phyloP scores from a whole-genome alignment of 345 rosid species.

The Hibiscus syriacus region DNA sequence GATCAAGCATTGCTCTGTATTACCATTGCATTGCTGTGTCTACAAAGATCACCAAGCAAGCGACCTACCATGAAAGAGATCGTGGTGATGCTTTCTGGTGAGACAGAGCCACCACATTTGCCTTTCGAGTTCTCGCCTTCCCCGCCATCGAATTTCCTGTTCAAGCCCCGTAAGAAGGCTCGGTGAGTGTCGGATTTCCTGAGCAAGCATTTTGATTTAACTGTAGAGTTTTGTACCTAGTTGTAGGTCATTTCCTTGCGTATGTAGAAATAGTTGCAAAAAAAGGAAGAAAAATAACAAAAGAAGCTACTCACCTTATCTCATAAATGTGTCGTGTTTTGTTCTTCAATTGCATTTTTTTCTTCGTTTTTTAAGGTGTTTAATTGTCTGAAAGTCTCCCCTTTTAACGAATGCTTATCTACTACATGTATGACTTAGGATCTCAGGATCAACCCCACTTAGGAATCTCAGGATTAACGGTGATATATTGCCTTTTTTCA shows the following conservation, averaged over 20 bases:
- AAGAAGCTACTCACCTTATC: not conserved
- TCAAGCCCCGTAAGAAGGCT: constrained; percentile 46
- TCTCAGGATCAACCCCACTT: no score
- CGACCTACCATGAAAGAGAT: constrained; percentile 64
- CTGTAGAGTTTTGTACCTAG: constrained; percentile 29
- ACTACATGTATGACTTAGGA: no score
- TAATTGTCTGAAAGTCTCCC: constrained; percentile 6
- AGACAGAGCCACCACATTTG: constrained; percentile 55
- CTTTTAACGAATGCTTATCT: not conserved
- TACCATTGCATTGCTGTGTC: constrained; percentile 62
- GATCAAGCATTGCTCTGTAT: constrained; percentile 63
- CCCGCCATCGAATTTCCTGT: constrained; percentile 51
- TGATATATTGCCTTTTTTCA: constrained; percentile 10
- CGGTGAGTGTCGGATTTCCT: constrained; percentile 16
- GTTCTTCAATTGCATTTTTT: not conserved
- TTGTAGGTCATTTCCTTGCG: constrained; percentile 20
- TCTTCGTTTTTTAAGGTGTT: not conserved
- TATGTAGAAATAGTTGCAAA: constrained; percentile 21
- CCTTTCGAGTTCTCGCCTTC: constrained; percentile 77
- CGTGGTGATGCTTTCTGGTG: constrained; percentile 64
- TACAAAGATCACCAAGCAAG: constrained; percentile 60
- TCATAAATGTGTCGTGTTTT: not conserved
- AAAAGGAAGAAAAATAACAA: constrained; percentile 6
- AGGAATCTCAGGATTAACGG: no score
- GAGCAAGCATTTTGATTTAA: constrained; percentile 10